Evolutionary conservation across 2,329 filamentous ascomycete species (phyloP), one percentile per base, ranked within the genome.

Genomic region (Claviceps maximensis): DNA sequence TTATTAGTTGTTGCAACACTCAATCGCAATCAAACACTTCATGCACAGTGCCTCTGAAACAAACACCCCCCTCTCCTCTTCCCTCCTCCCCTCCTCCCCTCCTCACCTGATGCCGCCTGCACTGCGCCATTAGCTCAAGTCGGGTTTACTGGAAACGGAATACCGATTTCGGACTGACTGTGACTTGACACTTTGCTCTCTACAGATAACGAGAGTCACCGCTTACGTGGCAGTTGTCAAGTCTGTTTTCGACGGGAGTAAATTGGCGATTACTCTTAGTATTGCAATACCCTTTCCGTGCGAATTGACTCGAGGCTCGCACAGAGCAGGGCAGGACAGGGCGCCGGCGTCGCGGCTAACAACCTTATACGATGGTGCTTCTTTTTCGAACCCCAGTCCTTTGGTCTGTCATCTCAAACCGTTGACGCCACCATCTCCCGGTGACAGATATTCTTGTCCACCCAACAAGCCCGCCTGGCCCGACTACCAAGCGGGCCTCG

Each of bases 121-220:
- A 19, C 31, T 27, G 27, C 33, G 36, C 47, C 31, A 49, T 23
- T 23, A 36, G 12, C 12, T 10, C n/a, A n/a, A 33, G 23, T 17
- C 57, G 59, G 59, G 54, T 47, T 38, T 54, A 52, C 58, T 59
- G 52, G 50, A 60, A 57, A 48, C 47, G 59, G 59, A 21, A 60
- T 54, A 23, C 58, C 58, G 58, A 56, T 40, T 23, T 27, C 45
- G 44, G 44, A 23, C 13, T 12, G 10, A 17, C 21, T n/a, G 27
- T 47, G 27, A 47, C 45, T n/a, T n/a, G n/a, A 8, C 12, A 17
- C 3, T 33, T 45, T 25, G 21, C 21, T 45, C 21, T 25, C 6
- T 45, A 9, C 42, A 17, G 40, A 42, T 9, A 4, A 4, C 36
- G n/a, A 23, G 13, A 27, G 21, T 27, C 15, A 9, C 21, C 41